Evolutionary conservation across 139 green algal genomes (phyloP), one percentile per base, ranked within the genome.

Genomic region (Ettlia oleoabundans): DNA sequence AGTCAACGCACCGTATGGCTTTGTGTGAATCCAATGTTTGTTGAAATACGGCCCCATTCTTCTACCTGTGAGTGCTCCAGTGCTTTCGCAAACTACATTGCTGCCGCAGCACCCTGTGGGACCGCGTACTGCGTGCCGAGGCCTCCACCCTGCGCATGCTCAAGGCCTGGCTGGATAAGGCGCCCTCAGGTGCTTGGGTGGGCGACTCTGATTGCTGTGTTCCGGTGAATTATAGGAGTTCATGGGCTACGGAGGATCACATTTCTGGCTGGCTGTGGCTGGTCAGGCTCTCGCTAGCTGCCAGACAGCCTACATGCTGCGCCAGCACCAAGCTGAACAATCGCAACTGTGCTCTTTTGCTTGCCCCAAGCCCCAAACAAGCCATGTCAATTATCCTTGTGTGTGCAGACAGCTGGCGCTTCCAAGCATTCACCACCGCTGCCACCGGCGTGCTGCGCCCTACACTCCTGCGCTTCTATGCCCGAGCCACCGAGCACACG

Each of bases 401-500:
- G n/a, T n/a, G n/a, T n/a, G n/a, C n/a, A n/a, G 78, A 90, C 69
- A 88, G 76, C 10, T 51, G 85, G 55, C 63, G 76, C 21, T 86
- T 93, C 8, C 61, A 71, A 4, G 62, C 62, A 0, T 96, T 93
- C 37, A 81, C 32, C 41, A n/a, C 61, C 38, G 53, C 80, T 33
- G 71, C 71, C 38, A 69, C 71, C 21, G 37, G 61, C 10, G 51
- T 69, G 52, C 83, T 95, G 79, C 82, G 86, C 15, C 82, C 86
- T 21, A 68, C 85, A n/a, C 86, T 97, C 79, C 85, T 97, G 51
- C 81, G 73, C 38, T 94, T 94, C 82, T 96, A 93, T 70, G 86
- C 90, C 1, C 78, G 70, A 4, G 87, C 87, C n/a, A 89, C 83
- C 4, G 93, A 98, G 88, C 95, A 97, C 90, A 95, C 88, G 30